phyloP scores from a whole-genome alignment of 768 basidiomycete species.

The Filobasidium wieringae region DNA sequence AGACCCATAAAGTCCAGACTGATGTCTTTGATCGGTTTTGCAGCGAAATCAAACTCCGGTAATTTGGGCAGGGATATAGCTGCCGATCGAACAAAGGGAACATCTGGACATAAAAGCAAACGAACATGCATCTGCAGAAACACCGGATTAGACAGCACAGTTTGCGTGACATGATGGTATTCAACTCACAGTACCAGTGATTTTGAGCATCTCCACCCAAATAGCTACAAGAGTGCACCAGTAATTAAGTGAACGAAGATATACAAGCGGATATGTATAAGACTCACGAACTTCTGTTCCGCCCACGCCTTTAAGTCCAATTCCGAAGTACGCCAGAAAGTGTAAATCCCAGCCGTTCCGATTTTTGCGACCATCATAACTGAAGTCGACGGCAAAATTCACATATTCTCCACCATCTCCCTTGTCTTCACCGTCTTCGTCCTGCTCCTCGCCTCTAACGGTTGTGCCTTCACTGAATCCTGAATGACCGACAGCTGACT shows the following conservation, averaged over 20 bases:
- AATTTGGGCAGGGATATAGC: slow-evolving; percentile 34
- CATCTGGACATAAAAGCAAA: slow-evolving; percentile 34
- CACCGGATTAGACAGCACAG: background rate
- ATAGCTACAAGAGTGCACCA: slow-evolving; percentile 19
- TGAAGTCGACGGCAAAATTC: slow-evolving; percentile 36
- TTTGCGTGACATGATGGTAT: background rate
- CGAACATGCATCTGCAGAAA: slow-evolving; percentile 25
- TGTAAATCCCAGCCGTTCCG: slow-evolving; percentile 30
- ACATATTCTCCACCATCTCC: slow-evolving; percentile 30
- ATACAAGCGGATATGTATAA: no score
- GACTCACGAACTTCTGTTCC: slow-evolving; percentile 30
- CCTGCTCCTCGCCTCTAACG: slow-evolving; percentile 12
- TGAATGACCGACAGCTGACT: background rate
- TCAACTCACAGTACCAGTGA: slow-evolving; percentile 32
- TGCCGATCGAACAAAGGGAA: slow-evolving; percentile 35
- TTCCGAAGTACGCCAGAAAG: slow-evolving; percentile 34
- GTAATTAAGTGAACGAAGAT: no score
- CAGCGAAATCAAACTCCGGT: slow-evolving; percentile 37
- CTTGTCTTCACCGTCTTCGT: slow-evolving; percentile 25
- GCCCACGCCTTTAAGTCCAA: slow-evolving; percentile 36
- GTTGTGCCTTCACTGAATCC: slow-evolving; percentile 1
- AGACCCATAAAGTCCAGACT: slow-evolving; percentile 37
- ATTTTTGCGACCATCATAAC: slow-evolving; percentile 24
- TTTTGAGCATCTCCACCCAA: slow-evolving; percentile 35
- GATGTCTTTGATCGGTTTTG: slow-evolving; percentile 31